Evolutionary conservation across 768 basidiomycete species (phyloP).

Genomic region (Xerocomellus chrysenteron): DNA sequence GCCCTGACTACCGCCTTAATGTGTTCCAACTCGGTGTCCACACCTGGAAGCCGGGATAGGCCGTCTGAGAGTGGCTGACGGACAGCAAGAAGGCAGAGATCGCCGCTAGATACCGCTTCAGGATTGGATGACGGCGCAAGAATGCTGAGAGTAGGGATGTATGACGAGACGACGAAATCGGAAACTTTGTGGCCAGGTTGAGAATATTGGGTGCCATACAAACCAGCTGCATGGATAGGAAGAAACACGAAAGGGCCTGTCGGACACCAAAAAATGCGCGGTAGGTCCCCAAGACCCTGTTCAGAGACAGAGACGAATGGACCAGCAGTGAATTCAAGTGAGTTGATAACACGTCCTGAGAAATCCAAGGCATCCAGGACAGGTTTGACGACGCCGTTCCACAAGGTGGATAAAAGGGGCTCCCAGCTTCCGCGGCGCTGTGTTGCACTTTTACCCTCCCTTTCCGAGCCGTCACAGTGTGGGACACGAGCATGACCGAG

Average conservation of each 20-base stretch:
- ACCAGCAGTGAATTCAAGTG: background rate
- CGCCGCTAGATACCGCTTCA: background rate
- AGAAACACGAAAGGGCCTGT: background rate
- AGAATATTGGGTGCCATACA: background rate
- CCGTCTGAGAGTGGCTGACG: conserved; percentile 4
- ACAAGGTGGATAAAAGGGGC: background rate
- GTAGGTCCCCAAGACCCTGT: background rate
- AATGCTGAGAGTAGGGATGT: background rate
- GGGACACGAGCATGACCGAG: background rate
- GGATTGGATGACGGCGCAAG: background rate
- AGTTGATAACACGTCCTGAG: background rate
- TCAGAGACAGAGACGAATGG: conserved; percentile 1
- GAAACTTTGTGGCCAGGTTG: background rate
- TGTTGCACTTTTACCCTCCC: background rate
- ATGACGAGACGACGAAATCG: conserved; percentile 3
- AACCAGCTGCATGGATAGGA: background rate
- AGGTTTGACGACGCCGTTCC: background rate
- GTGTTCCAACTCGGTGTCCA: conserved; percentile 22
- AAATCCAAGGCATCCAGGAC: background rate
- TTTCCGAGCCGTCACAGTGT: background rate
- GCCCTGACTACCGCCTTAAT: background rate
- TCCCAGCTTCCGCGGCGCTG: background rate
- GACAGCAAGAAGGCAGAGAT: conserved; percentile 8
- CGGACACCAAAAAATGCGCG: background rate
- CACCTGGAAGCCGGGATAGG: background rate